Conservation (phyloP, 768 basidiomycete species). For the Coprinopsis sp. region DNA sequence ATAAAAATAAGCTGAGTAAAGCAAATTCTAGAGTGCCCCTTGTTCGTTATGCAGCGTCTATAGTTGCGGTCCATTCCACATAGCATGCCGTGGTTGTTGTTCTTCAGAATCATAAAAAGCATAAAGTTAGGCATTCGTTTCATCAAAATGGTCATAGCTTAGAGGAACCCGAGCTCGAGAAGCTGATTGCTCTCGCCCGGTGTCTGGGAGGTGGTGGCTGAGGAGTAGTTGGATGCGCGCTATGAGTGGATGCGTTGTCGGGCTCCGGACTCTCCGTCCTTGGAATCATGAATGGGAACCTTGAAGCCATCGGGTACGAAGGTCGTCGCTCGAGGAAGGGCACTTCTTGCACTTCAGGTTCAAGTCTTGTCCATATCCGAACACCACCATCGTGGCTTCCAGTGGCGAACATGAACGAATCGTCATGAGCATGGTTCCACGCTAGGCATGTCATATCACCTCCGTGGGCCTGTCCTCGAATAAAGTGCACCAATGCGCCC, state of each 20-base stretch:
- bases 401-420: conserved; percentile 71
- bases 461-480: conserved; percentile 56
- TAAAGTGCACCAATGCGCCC: conserved; percentile 63
- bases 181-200: neutral
- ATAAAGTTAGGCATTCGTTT: too few species aligned
- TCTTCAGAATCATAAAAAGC: too few species aligned
- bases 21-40: too few species aligned
- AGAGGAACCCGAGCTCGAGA: conserved; percentile 6
- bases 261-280: neutral
- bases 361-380: conserved; percentile 61
- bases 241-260: neutral
- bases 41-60: too few species aligned
- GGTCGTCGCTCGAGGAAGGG: neutral
- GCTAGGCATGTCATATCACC: conserved; percentile 78
- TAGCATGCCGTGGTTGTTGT: too few species aligned
- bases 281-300: neutral
- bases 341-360: conserved; percentile 13
- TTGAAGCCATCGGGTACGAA: neutral
- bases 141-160: neutral
- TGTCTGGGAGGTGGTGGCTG: neutral
- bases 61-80: too few species aligned
- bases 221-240: neutral
- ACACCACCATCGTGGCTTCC: conserved; percentile 76
- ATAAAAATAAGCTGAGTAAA: too few species aligned
- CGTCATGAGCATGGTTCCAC: conserved; percentile 66